Percentiles rank a stretch among this genome's conserved stretches.
phyloP scores from a whole-genome alignment of 202 grass and related monocot genomes.

The Dendrocalamus latiflorus region DNA sequence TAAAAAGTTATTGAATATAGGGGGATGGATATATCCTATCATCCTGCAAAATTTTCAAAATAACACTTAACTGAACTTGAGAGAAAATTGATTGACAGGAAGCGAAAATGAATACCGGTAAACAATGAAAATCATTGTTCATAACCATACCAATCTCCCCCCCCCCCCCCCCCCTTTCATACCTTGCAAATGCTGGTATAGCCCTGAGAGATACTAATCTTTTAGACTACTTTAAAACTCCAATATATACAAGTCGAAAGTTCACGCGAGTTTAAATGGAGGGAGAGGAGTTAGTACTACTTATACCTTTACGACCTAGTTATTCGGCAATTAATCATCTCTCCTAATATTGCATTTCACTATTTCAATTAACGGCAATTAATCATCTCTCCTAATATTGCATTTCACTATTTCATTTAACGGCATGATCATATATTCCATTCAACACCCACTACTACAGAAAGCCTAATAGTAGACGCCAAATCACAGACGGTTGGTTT shows the following conservation, averaged over 20 bases:
- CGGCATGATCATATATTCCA: too few relatives aligned
- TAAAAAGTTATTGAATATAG: neutral
- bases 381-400: too few relatives aligned
- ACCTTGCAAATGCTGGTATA: neutral
- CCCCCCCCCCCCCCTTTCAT: neutral
- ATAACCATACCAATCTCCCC: neutral
- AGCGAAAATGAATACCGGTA: neutral
- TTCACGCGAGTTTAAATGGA: neutral
- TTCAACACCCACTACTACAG: too few relatives aligned
- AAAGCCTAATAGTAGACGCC: too few relatives aligned
- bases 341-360: neutral
- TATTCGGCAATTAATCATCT: neutral
- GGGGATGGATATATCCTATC: neutral
- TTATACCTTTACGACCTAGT: neutral
- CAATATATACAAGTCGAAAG: neutral
- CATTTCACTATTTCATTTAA: too few relatives aligned
- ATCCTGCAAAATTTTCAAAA: neutral
- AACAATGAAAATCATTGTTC: neutral
- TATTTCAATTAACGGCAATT: neutral
- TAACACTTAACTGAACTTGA: neutral
- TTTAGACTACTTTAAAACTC: neutral
- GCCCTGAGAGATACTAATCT: neutral
- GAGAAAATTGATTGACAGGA: neutral
- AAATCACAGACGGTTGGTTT: too few relatives aligned
- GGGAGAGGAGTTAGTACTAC: neutral